Evolutionary conservation across 495 filamentous ascomycete genomes (phyloP), one percentile per base, ranked within the genome.

Genomic region (Annulohypoxylon nitens): DNA sequence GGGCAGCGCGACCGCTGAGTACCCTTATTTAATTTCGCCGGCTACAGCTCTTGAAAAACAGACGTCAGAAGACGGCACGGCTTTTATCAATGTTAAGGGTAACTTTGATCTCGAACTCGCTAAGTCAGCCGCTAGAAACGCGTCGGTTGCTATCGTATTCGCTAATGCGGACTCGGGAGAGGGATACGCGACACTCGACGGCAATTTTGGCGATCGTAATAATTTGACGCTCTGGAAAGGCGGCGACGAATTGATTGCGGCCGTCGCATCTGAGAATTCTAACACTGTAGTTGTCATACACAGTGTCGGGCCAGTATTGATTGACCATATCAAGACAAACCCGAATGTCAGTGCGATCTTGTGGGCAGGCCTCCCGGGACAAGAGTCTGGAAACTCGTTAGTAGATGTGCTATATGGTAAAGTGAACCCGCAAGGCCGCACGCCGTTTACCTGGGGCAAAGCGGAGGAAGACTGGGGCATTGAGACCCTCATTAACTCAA

Each of bases 21-120:
- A 93, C 82, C 94, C 95, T 5, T 89, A 86, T 64, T 67, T 90
- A 5, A 80, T 88, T 47, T 81, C 85, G 0, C 89, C 88, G 0
- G 83, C 87, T 2, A 83, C 86, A 0, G 89, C 88, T 0, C 85
- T 91, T 41, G 80, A 83, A 16, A 74, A 79, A 50, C 80, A 78
- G 33, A 78, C 83, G 8, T 63, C 67, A 9, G 20, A 51, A 0
- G 76, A 81, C 51, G 67, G 64, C 4, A 80, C 79, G 3, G 26
- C 43, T 3, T 79, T 81, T 30, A 71, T 50, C 20, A 81, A 80
- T 67, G 58, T 78, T 2, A 67, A 75, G 25, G 64, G 66, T 9
- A 85, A 83, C 67, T 83, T 79, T 71, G 74, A 81, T 55, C 73
- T 84, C 9, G 53, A 70, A 4, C 72, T 78, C 23, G 82, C 79